These are phyloP conservation scores for Podospora tetraspora DNA, from an alignment of 495 filamentous ascomycete species.

Conservation along the genomic window DNA sequence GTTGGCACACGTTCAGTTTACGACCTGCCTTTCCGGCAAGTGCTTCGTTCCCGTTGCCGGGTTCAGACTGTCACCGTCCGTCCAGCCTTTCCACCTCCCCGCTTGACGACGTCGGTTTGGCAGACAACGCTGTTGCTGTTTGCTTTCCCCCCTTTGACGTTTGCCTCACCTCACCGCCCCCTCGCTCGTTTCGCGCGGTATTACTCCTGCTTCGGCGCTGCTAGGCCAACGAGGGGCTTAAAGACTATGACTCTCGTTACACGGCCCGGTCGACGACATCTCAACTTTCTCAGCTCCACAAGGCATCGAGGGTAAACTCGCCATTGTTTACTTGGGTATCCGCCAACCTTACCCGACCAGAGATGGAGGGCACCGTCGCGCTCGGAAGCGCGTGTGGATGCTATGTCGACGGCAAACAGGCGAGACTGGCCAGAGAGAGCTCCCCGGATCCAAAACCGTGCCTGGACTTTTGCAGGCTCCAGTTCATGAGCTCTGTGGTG, in stretches of 20 bases:
- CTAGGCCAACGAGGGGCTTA: constrained; percentile 3
- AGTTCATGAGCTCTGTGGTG: constrained; percentile 18
- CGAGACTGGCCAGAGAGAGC: not conserved
- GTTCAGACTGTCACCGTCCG: constrained; percentile 4
- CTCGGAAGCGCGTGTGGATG: constrained; percentile 19
- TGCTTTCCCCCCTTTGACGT: constrained; percentile 18
- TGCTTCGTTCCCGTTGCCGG: not conserved
- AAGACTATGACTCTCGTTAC: constrained; percentile 21
- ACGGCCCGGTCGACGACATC: constrained; percentile 9
- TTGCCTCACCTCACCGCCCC: not conserved
- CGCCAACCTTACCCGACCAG: not conserved
- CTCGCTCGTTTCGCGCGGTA: constrained; percentile 1
- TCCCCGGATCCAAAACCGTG: constrained; percentile 17
- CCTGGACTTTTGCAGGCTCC: constrained; percentile 21
- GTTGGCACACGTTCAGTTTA: not conserved
- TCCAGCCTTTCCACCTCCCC: not conserved
- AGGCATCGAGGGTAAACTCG: constrained; percentile 7
- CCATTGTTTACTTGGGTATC: not conserved
- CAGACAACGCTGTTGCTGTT: constrained; percentile 12
- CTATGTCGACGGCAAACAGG: constrained; percentile 21
- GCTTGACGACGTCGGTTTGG: not conserved
- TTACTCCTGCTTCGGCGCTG: not conserved
- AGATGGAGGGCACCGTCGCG: constrained; percentile 9
- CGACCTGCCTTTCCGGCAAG: not conserved
- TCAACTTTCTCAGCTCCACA: not conserved